phyloP scores from a whole-genome alignment of 768 basidiomycete genomes.

The Rhodotorula kratochvilovae region DNA sequence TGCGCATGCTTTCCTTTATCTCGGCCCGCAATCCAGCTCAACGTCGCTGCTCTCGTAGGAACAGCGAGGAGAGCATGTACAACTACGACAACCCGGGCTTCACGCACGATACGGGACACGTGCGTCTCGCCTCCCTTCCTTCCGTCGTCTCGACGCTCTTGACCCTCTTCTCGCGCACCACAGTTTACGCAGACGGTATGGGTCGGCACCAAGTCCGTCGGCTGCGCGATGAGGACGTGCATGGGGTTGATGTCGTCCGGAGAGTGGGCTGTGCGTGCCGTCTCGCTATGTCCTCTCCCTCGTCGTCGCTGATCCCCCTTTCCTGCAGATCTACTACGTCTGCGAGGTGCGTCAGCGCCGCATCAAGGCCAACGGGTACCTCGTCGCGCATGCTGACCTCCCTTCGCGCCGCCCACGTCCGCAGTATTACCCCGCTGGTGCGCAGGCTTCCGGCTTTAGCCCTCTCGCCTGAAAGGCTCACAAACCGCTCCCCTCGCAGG shows the following conservation, averaged over 20 bases:
- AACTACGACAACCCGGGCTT: slow-evolving; percentile 11
- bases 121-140: not conserved
- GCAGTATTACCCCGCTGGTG: slow-evolving; percentile 8
- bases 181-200: slow-evolving; percentile 13
- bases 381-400: not conserved
- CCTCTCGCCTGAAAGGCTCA: too few species aligned
- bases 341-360: not conserved
- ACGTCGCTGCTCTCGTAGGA: not conserved
- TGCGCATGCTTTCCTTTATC: not conserved
- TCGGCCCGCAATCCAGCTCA: too few species aligned
- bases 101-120: slow-evolving; percentile 14
- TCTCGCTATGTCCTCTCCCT: too few species aligned
- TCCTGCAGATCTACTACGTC: not conserved
- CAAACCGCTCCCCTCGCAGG: not conserved
- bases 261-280: slow-evolving; percentile 2
- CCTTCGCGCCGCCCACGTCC: not conserved
- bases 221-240: slow-evolving; percentile 15
- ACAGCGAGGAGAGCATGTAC: slow-evolving; percentile 9
- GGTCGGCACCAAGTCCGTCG: slow-evolving; percentile 5
- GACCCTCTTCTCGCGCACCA: not conserved
- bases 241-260: not conserved
- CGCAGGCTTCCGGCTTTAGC: not conserved
- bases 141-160: too few species aligned
- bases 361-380: too few species aligned
- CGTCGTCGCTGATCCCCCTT: not conserved